phyloP scores from a whole-genome alignment of 768 basidiomycete species.

The Mycena rosella region DNA sequence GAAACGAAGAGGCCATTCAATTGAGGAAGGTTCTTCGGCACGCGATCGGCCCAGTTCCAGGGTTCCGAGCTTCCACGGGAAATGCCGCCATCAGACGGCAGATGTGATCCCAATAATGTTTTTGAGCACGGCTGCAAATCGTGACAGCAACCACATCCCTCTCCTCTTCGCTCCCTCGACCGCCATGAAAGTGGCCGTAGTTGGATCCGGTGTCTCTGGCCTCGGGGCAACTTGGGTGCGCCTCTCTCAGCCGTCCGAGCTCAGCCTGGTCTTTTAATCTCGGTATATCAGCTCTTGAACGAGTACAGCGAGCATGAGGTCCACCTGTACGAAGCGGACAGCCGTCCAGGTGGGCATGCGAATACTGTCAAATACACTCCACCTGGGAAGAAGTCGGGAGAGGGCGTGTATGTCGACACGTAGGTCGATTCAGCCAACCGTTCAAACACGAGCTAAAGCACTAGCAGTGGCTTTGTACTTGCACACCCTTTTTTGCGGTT shows the following conservation, averaged over 20 bases:
- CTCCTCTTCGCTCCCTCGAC: too few relatives aligned
- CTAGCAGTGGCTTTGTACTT: slow-evolving; percentile 68
- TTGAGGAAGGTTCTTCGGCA: too few relatives aligned
- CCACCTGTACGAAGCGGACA: slow-evolving; percentile 78
- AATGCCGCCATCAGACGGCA: too few relatives aligned
- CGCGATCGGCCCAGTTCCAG: too few relatives aligned
- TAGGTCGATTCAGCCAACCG: slow-evolving; percentile 52
- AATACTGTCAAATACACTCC: slow-evolving; percentile 73
- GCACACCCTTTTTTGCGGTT: not conserved
- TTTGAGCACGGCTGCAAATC: too few relatives aligned
- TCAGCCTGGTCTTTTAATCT: not conserved
- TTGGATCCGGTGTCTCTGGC: slow-evolving; percentile 86
- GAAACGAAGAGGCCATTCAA: too few relatives aligned
- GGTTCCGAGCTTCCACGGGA: too few relatives aligned
- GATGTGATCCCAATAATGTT: too few relatives aligned
- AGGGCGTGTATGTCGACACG: slow-evolving; percentile 75
- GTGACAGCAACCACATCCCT: too few relatives aligned
- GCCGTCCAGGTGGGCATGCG: slow-evolving; percentile 80
- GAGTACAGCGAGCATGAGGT: slow-evolving; percentile 82
- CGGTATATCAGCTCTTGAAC: slow-evolving; percentile 67
- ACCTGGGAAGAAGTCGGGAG: slow-evolving; percentile 47
- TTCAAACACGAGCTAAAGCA: not conserved
- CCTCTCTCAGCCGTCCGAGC: not conserved
- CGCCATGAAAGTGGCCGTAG: slow-evolving; percentile 74
- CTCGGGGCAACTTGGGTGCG: slow-evolving; percentile 81